Evolutionary conservation across 2,329 filamentous ascomycete genomes (phyloP), one percentile per base, ranked within the genome.

Genomic region (Allantophomopsis cytisporea): DNA sequence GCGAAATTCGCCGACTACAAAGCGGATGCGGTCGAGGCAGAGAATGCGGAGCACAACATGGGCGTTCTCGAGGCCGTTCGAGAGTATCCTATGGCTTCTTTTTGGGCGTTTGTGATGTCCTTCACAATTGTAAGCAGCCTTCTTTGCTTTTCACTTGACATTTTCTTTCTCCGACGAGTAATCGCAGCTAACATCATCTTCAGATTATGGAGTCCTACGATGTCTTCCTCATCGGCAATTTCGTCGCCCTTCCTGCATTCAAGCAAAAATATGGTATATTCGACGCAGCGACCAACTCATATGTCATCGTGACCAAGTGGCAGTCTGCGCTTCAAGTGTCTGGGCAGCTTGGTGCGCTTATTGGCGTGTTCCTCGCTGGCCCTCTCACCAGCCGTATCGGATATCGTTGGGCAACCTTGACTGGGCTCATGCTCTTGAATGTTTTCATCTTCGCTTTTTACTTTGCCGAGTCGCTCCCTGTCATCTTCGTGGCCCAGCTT

Each of bases 121-220:
- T 71, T 53, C 58, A 71, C 65, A 16, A 73, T 73, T 57, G 69
- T 73, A 55, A 60, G 69, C 45, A 41, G 13, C 18, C 18, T 20
- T n/a, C n/a, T n/a, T n/a, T n/a, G n/a, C n/a, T n/a, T 20, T 20
- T 7, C 18, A 20, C 18, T 20, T 7, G 7, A 20, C 7, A 4
- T 20, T 20, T 20, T 20, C 38, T 44, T 16, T 45, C 21, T 28
- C 11, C 14, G 3, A 23, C 11, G 5, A 7, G 12, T 13, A 35
- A 37, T 36, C 16, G 31, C 7, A 30, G 15, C 39, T 37, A 31
- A 40, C 30, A 7, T 10, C 35, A 44, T 46, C 46, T 46, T 38
- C 46, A 76, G 71, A 71, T 61, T 48, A 76, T 77, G 73, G 73
- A 77, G 52, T 68, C 71, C 4, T 77, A 73, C 61, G 66, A 66